Evolutionary conservation across 164 flowering plant genomes (phyloP), one percentile per base, ranked within the genome.

Genomic region (Macadamia tetraphylla): DNA sequence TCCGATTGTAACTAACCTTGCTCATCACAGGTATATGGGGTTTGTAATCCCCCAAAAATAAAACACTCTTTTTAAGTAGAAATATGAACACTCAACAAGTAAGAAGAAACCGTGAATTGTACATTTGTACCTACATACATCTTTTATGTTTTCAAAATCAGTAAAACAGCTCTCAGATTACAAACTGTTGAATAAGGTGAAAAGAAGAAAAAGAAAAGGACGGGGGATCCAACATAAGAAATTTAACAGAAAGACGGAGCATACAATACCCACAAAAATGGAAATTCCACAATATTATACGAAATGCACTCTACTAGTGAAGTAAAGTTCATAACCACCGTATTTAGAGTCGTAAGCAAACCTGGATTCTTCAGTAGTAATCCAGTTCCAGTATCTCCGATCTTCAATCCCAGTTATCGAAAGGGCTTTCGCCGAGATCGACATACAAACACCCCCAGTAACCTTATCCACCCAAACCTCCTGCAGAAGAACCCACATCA

Each of bases 321-420:
- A 64, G 42, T 9, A 1, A 14, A 13, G 52, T 52, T 14, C 0
- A 35, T 4, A 29, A 29, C 5, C 29, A 32, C 12, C 42, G 3
- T 1, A 35, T 35, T 49, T 0, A 9, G 6, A 61, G 40, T n/a
- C 8, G 3, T 43, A 70, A 43, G 66, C 81, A 49, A 35, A 94
- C 99, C 99, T 86, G 40, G 99, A 92, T 81, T 94, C 99, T 75
- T 94, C 99, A 23, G 97, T 89, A 44, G 92, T 85, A 69, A 90
- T 48, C 95, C 94, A 92, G 70, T 75, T 92, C 99, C 99, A 94
- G 79, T 92, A 90, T 76, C 99, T 87, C 62, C 97, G 78, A 79
- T 94, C 99, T 49, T 94, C 99, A 66, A 94, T 90, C 60, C 97
- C 97, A 2, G 99, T 94, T 66, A 94, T 90, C 1, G 80, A 67